Evolutionary conservation across 2,329 filamentous ascomycete genomes (phyloP).

Genomic region (Hypomyces perniciosus): DNA sequence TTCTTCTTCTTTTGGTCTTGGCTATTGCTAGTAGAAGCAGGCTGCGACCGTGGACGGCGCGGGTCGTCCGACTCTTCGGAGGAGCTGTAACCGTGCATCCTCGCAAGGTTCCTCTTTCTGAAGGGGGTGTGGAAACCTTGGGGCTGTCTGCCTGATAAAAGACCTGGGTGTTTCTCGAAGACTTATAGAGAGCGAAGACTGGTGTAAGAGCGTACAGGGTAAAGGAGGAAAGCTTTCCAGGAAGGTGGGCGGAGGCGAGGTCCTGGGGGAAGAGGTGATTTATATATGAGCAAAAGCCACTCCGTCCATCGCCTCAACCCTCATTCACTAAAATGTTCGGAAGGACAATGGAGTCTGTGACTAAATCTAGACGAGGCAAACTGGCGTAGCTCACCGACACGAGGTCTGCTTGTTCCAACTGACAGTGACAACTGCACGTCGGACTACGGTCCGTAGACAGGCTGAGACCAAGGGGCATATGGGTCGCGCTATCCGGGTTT

Average conservation of each 20-base stretch:
- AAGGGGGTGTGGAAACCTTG: too few relatives aligned
- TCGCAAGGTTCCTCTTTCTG: background rate
- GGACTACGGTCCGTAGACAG: background rate
- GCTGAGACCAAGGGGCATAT: background rate
- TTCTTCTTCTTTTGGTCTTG: constrained; percentile 48
- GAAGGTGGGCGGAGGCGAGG: background rate
- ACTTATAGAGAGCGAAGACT: too few relatives aligned
- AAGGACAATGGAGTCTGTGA: background rate
- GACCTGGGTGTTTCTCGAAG: background rate
- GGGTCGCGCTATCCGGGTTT: background rate
- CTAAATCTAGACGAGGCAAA: background rate
- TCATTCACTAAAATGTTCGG: background rate
- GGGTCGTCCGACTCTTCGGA: constrained; percentile 46
- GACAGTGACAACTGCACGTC: constrained; percentile 4
- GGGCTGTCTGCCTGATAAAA: background rate
- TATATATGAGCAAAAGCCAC: background rate
- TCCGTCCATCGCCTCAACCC: background rate
- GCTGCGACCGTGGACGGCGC: constrained; percentile 30
- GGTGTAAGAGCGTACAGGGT: background rate
- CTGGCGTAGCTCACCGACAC: constrained; percentile 6
- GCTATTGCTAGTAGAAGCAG: constrained; percentile 27
- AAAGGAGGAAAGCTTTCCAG: background rate
- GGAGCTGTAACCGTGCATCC: constrained; percentile 43
- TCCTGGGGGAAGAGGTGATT: background rate
- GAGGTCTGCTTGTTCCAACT: background rate